phyloP scores from a whole-genome alignment of 805 yeast species.

The Dipodascopsis tothii region DNA sequence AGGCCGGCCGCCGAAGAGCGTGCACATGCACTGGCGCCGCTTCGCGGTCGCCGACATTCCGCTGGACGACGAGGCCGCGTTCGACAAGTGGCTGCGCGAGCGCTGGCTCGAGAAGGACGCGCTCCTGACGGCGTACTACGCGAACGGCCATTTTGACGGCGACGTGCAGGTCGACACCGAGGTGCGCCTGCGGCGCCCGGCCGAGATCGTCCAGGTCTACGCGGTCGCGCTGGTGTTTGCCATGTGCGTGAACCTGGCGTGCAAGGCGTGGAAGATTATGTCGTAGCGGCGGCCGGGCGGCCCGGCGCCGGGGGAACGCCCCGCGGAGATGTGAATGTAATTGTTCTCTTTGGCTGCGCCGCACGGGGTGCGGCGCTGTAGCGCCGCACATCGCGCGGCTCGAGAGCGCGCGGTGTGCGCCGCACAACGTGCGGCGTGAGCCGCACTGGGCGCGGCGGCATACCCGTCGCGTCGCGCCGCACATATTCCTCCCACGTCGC shows the following conservation, averaged over 20 bases:
- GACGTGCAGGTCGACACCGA: conserved; percentile 13
- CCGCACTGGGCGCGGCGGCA: no score
- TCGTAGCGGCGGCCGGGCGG: no score
- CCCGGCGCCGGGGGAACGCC: no score
- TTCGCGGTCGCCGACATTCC: conserved; percentile 59
- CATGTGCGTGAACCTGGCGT: conserved; percentile 15
- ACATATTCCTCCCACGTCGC: no score
- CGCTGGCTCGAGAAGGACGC: conserved; percentile 76
- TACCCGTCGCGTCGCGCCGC: no score
- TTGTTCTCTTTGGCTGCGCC: no score
- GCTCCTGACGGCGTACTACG: conserved; percentile 42
- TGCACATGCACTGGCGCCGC: conserved; percentile 59
- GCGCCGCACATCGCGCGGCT: no score
- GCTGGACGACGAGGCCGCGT: conserved; percentile 43
- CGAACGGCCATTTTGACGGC: conserved; percentile 23
- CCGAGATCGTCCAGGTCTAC: conserved; percentile 14
- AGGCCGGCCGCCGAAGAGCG: conserved; percentile 64
- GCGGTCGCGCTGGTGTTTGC: conserved; percentile 14
- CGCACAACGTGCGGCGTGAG: no score
- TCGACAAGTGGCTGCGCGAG: conserved; percentile 67
- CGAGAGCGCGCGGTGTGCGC: no score
- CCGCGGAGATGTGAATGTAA: no score
- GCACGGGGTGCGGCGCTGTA: no score
- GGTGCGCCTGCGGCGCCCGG: conserved; percentile 5
- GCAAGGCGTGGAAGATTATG: conserved; percentile 11